These are phyloP conservation scores for Leccinum brunneo-olivaceum DNA, from an alignment of 1,284 basidiomycete genomes.

Conservation along the genomic window DNA sequence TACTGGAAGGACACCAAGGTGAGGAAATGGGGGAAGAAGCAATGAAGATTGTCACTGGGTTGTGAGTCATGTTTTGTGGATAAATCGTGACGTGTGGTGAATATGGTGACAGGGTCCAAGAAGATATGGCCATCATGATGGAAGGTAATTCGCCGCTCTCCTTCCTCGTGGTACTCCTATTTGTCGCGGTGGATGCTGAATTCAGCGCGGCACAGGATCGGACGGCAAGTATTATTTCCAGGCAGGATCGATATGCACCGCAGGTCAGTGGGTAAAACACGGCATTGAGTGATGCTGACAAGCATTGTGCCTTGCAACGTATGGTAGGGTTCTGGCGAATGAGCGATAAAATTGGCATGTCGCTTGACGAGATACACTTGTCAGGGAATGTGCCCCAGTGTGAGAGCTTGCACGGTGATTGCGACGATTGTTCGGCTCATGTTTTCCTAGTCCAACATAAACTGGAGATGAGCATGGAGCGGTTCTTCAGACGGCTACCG, in stretches of 20 bases:
- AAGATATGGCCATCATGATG: slow-evolving; percentile 72
- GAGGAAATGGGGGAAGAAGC: slow-evolving; percentile 41
- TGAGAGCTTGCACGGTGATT: slow-evolving; percentile 32
- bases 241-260: slow-evolving; percentile 61
- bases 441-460: slow-evolving; percentile 52
- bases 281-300: slow-evolving; percentile 2
- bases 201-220: slow-evolving; percentile 32
- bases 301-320: background rate
- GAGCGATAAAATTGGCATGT: slow-evolving; percentile 66
- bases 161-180: slow-evolving; percentile 10
- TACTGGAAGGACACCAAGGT: slow-evolving; percentile 24
- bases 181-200: slow-evolving; percentile 18
- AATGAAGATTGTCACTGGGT: slow-evolving; percentile 50
- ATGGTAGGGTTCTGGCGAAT: slow-evolving; percentile 67
- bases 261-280: slow-evolving; percentile 36
- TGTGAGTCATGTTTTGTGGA: slow-evolving; percentile 37
- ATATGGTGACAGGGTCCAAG: slow-evolving; percentile 43
- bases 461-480: slow-evolving; percentile 56
- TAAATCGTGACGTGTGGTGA: slow-evolving; percentile 7
- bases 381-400: slow-evolving; percentile 64
- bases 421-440: background rate
- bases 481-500: slow-evolving; percentile 60
- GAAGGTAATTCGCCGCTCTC: slow-evolving; percentile 41
- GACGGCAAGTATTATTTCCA: slow-evolving; percentile 69
- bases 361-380: slow-evolving; percentile 64